phyloP scores from a whole-genome alignment of 352 stramenopile species.

The Globisporangium nagaii region DNA sequence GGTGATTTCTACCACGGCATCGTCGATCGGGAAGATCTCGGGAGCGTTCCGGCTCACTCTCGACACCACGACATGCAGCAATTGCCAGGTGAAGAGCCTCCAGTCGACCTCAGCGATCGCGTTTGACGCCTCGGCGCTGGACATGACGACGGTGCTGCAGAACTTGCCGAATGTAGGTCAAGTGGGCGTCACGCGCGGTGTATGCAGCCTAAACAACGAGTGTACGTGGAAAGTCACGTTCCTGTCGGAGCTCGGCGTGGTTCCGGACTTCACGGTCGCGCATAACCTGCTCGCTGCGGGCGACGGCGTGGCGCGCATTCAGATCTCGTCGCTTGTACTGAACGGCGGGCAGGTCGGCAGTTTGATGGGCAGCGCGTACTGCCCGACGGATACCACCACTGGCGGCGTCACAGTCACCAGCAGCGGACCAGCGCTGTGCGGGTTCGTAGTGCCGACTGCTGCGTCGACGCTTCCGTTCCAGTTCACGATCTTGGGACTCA shows the following conservation, averaged over 20 bases:
- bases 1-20: slow-evolving; percentile 48
- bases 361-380: slow-evolving; percentile 42
- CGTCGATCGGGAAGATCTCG: slow-evolving; percentile 22
- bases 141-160: slow-evolving; percentile 81
- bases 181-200: slow-evolving; percentile 60
- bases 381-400: slow-evolving; percentile 22
- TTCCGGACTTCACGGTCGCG: slow-evolving; percentile 41
- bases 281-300: slow-evolving; percentile 42
- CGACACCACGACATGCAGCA: slow-evolving; percentile 74
- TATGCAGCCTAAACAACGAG: slow-evolving; percentile 41
- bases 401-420: slow-evolving; percentile 3
- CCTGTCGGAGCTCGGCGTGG: slow-evolving; percentile 45
- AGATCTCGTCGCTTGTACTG: slow-evolving; percentile 18
- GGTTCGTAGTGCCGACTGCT: slow-evolving; percentile 18
- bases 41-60: slow-evolving; percentile 80
- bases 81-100: slow-evolving; percentile 64
- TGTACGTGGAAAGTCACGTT: slow-evolving; percentile 83
- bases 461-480: slow-evolving; percentile 28
- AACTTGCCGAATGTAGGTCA: slow-evolving; percentile 94
- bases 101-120: slow-evolving; percentile 73
- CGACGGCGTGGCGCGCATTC: slow-evolving; percentile 30
- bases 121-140: slow-evolving; percentile 40
- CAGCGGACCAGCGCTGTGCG: slow-evolving; percentile 34
- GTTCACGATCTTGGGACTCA: slow-evolving; percentile 53
- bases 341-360: slow-evolving; percentile 28